Evolutionary conservation across 2,329 filamentous ascomycete species (phyloP).

Genomic region (Talaromyces sp.): DNA sequence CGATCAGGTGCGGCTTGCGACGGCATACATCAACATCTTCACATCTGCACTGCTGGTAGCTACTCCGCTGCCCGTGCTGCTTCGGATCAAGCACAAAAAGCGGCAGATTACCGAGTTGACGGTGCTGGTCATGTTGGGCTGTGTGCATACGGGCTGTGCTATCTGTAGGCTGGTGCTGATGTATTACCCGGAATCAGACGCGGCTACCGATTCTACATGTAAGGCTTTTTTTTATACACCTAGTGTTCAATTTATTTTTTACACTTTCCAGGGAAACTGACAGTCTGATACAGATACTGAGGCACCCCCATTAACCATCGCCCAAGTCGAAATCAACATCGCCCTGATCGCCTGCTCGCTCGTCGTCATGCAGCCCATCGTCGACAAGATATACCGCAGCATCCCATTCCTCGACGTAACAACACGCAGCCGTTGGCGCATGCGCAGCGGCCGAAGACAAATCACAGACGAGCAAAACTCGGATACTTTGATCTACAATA

Average conservation of each 20-base stretch:
- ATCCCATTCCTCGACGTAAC: background rate
- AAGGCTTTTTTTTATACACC: background rate
- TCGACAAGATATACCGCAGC: background rate
- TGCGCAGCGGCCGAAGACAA: background rate
- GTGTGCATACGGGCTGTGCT: background rate
- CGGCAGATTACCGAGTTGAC: background rate
- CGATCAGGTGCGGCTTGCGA: background rate
- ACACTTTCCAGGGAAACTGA: background rate
- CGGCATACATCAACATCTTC: background rate
- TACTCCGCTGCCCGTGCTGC: background rate
- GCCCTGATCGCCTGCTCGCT: background rate
- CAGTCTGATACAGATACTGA: background rate
- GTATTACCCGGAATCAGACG: background rate
- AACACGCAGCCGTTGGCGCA: background rate
- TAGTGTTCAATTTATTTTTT: background rate
- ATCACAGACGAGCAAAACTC: background rate
- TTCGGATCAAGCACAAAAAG: background rate
- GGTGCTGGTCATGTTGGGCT: background rate
- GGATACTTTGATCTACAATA: background rate
- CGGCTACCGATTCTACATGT: background rate
- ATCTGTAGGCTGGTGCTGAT: background rate
- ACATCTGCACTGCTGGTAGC: background rate
- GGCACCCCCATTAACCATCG: background rate
- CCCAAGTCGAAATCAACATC: background rate
- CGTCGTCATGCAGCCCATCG: background rate